Evolutionary conservation across 805 yeast genomes (phyloP).

Genomic region (Suhomyces kilbournensis): DNA sequence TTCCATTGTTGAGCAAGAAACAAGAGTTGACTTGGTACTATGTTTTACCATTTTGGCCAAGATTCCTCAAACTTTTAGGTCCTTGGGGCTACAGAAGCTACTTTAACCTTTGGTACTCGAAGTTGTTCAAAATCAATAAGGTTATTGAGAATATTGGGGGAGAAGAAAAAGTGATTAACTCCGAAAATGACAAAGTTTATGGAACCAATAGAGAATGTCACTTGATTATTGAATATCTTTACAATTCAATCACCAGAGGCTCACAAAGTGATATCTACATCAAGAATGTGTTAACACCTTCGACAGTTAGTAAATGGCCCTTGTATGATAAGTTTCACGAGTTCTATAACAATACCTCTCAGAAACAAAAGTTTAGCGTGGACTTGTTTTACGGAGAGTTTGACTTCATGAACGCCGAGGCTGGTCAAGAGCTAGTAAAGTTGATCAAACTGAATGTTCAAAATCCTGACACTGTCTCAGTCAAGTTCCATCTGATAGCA

Average conservation of each 20-base stretch:
- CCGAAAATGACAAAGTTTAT: constrained; percentile 29
- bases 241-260: constrained; percentile 39
- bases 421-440: constrained; percentile 41
- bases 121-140: constrained; percentile 38
- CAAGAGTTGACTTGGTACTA: constrained; percentile 37
- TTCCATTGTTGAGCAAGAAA: constrained; percentile 36
- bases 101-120: constrained; percentile 40
- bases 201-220: constrained; percentile 38
- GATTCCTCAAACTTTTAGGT: constrained; percentile 45
- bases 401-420: constrained; percentile 69
- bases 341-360: constrained; percentile 22
- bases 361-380: constrained; percentile 24
- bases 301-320: constrained; percentile 65
- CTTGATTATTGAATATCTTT: constrained; percentile 39
- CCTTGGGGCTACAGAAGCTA: constrained; percentile 40
- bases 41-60: constrained; percentile 45
- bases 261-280: constrained; percentile 40
- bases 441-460: neutral
- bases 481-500: constrained; percentile 22
- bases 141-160: constrained; percentile 33
- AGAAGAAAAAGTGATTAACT: constrained; percentile 18
- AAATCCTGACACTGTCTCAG: constrained; percentile 12
- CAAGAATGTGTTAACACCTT: constrained; percentile 50
- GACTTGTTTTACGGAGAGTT: constrained; percentile 62
- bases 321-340: constrained; percentile 52